phyloP scores from a whole-genome alignment of 176 grass and related monocot genomes.

The Rhynchospora tenuis region DNA sequence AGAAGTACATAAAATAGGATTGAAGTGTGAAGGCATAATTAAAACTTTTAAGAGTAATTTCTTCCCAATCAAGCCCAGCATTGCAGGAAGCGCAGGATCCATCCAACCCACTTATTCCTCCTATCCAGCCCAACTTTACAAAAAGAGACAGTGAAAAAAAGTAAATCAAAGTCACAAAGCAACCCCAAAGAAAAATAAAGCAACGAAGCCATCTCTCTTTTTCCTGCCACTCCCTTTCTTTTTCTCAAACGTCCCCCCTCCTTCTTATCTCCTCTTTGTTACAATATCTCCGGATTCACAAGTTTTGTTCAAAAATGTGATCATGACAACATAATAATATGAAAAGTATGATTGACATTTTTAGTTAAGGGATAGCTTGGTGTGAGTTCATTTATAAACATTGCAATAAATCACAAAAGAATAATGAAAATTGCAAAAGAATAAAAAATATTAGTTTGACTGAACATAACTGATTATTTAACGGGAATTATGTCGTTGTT shows the following conservation, averaged over 20 bases:
- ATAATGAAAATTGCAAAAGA: background rate
- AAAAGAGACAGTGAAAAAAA: slow-evolving; percentile 2
- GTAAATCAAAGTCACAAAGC: background rate
- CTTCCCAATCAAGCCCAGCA: slow-evolving; percentile 2
- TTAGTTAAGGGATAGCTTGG: background rate
- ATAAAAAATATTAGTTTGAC: background rate
- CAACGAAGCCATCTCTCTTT: background rate
- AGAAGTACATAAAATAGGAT: background rate
- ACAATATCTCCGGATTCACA: background rate
- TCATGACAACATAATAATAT: background rate
- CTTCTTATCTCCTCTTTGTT: slow-evolving; percentile 13
- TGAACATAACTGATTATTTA: background rate
- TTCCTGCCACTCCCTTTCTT: slow-evolving; percentile 12
- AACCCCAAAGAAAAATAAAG: background rate
- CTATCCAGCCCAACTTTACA: slow-evolving; percentile 7
- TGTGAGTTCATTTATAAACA: background rate
- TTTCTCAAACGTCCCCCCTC: slow-evolving; percentile 4
- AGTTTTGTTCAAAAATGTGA: background rate
- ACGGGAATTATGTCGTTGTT: background rate
- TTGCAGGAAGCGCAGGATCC: no score
- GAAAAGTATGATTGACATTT: background rate
- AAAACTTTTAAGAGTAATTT: background rate
- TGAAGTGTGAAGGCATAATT: slow-evolving; percentile 2
- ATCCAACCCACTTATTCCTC: background rate
- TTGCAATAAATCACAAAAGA: background rate